Evolutionary conservation across 116 monocot genomes (phyloP), one percentile per base, ranked within the genome.

Genomic region (Trichopus zeylanicus): DNA sequence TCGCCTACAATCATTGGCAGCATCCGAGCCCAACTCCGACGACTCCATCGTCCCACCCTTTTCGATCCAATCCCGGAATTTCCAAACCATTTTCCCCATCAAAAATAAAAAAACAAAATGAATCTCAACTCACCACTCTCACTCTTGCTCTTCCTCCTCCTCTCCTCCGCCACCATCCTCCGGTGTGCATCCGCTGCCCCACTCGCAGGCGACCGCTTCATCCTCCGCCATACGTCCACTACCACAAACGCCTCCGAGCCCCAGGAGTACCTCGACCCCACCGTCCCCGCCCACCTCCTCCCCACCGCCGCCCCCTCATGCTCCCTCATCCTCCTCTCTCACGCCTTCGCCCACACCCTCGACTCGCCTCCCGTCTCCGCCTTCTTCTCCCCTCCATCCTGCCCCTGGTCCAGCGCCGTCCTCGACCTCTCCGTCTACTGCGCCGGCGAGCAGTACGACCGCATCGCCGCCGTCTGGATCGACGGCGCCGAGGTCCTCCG

Each of bases 401-500:
- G 67, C 8, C 67, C 70, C 6, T 82, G 82, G 82, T 31, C 75
- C 29, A 48, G 18, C 67, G 54, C 71, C 62, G 61, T 78, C 18
- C 86, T 86, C 51, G 60, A 60, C 57, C 71, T 86, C 65, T 74
- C 81, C 42, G 62, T 66, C 34, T 39, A 71, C 48, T 78, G 63
- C 63, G 46, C 61, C 23, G 86, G 86, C 30, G 75, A 81, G 22
- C 86, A 86, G 55, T 86, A 86, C 60, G 86, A 81, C 49, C 86
- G 86, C 48, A 69, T 86, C 33, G 86, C 86, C 37, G 81, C 81
- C 42, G 55, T 86, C 37, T 86, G 86, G 86, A 47, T 86, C 71
- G 68, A 68, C 58, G 74, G 81, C 31, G 77, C 52, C 48, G 86
- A 86, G 75, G 34, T 86, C 31, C 77, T 86, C 57, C 81, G 86